Percentiles rank a stretch among this genome's conserved stretches.
These are phyloP conservation scores for Bryum argenteum DNA, from an alignment of 225 moss, liverwort and hornwort species.

Conservation along the genomic window DNA sequence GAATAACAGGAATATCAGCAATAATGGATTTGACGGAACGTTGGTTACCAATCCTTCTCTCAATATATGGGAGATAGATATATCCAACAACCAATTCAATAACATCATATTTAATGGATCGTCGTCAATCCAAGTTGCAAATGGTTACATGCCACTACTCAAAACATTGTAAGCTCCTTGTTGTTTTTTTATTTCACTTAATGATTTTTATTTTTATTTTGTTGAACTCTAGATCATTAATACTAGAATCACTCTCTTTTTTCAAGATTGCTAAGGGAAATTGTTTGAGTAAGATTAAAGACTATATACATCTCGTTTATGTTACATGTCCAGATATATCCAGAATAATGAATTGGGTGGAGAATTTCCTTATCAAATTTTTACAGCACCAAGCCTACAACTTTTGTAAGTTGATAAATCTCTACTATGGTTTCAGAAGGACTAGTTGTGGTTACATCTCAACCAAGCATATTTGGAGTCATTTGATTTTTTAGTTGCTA, in stretches of 20 bases:
- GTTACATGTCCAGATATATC: background rate
- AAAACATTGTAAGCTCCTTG: background rate
- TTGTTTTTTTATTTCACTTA: background rate
- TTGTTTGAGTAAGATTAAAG: background rate
- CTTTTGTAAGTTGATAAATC: background rate
- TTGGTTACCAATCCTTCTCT: background rate
- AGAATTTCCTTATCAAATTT: background rate
- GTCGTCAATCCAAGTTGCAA: background rate
- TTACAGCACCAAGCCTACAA: background rate
- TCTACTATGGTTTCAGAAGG: too few species aligned
- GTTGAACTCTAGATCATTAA: too few species aligned
- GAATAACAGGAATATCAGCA: constrained; percentile 1
- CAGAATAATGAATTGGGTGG: background rate
- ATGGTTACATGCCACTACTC: background rate
- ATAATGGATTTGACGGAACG: background rate
- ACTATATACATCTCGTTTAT: background rate
- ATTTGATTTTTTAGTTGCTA: too few species aligned
- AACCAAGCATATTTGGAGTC: too few species aligned
- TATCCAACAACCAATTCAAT: constrained; percentile 18
- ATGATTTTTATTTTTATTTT: too few species aligned
- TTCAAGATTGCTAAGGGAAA: background rate
- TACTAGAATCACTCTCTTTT: background rate
- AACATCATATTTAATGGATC: background rate
- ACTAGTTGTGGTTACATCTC: too few species aligned
- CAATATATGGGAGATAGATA: background rate